Percentiles rank a stretch among this genome's conserved stretches.
Conservation (phyloP, 495 filamentous ascomycete species). For the Penicillium fimorum region DNA sequence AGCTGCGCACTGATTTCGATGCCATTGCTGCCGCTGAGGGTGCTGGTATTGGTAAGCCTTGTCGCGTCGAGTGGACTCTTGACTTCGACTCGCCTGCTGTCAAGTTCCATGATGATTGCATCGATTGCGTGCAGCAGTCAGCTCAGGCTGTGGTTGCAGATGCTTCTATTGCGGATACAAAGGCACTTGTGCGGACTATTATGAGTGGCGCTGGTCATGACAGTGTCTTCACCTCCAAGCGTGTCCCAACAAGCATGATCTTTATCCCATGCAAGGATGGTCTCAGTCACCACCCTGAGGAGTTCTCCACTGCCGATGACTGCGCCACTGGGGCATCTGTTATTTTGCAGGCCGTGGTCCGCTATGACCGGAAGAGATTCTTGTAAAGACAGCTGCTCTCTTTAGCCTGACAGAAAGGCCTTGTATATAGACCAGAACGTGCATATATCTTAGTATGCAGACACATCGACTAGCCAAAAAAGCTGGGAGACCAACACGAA, state of each 20-base stretch:
- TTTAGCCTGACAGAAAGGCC: background rate
- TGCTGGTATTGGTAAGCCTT: constrained; percentile 50
- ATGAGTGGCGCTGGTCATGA: constrained; percentile 65
- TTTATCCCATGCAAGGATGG: constrained; percentile 67
- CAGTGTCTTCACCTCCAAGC: constrained; percentile 58
- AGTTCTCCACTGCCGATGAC: constrained; percentile 59
- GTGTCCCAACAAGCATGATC: constrained; percentile 63
- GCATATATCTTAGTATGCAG: background rate
- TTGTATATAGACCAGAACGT: background rate
- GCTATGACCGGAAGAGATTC: constrained; percentile 55
- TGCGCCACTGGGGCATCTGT: constrained; percentile 63
- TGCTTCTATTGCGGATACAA: constrained; percentile 44
- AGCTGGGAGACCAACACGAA: background rate
- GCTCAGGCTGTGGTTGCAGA: constrained; percentile 53
- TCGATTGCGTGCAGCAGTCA: constrained; percentile 61
- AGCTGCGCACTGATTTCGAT: constrained; percentile 54
- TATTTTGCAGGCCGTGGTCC: constrained; percentile 58
- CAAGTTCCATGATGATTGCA: constrained; percentile 69
- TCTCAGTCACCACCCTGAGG: constrained; percentile 62
- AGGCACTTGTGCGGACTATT: constrained; percentile 45
- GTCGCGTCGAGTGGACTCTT: constrained; percentile 55
- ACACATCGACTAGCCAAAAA: background rate
- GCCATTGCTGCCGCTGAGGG: constrained; percentile 56
- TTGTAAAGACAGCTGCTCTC: constrained; percentile 7
- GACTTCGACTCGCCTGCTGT: constrained; percentile 65